Base-by-base conservation (phyloP, 2,329 filamentous ascomycete species). In the Epichloe coenophiala region DNA sequence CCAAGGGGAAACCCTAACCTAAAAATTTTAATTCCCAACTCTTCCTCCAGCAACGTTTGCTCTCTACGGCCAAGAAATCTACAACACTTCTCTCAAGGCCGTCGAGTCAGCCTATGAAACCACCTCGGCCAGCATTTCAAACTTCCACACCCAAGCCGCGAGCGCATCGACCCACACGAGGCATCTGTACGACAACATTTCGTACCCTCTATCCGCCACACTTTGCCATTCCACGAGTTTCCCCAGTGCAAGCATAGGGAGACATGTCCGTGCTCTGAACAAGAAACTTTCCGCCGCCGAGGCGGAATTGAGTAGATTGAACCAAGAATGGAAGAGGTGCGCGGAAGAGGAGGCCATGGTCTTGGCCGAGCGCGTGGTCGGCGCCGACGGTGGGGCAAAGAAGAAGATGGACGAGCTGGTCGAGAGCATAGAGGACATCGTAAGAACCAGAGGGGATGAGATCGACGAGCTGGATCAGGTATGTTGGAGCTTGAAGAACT, bases 401-500 rank as follows among this genome's bases (percentile, higher is more conserved):
- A 36, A 31, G 27, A 40, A 37, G 15, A 21, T 21, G 46, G 49
- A 17, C 1, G 46, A n/a, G 17, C 51, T 61, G 17, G 52, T 60
- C 47, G 49, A 53, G 3, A 55, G 63, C n/a, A 57, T 54, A 1
- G 54, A 60, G 19, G 46, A 47, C 0, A 58, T 66, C 11, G 55
- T 57, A 2, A n/a, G 51, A 5, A 54, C 55, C 6, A 59, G 59
- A 11, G 53, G 46, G 4, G 48, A 49, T 2, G 37, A 58, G 15
- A 35, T 68, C 9, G 55, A 60, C 0, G 57, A 60, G 2, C 55
- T 66, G 35, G 62, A 67, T 17, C 53, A 56, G 52, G 66, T 65
- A 50, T 31, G 56, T 42, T 2, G 17, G 17, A 8, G 21, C 8
- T 12, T 31, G 27, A 17, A 4, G 8, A 11, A 11, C 9, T 31